Evolutionary conservation across 768 basidiomycete genomes (phyloP), one percentile per base, ranked within the genome.

Genomic region (Amanita subjunquillea): DNA sequence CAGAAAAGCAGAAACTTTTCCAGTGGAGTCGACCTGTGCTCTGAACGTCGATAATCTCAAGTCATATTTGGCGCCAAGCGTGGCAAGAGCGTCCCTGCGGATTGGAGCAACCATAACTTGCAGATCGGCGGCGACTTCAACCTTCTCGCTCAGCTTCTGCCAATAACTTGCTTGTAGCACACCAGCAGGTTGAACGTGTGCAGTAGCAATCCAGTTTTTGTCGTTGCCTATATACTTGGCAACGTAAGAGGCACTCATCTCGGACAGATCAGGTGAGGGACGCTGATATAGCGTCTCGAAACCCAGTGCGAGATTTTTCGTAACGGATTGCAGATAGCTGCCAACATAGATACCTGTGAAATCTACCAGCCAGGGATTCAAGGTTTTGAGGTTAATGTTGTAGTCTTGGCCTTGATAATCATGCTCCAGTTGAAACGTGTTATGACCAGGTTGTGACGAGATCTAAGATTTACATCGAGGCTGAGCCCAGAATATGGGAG

Each of bases 101-200:
- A 75, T 73, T 6, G 87, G 86, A 17, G 83, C 78, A 29, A 87
- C 86, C 51, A 93, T 74, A 38, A 94, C 67, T 64, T 91, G 84
- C 54, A 99, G 69, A 60, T 98, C 95, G 30, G 93, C 91, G 30
- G 91, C 95, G n/a, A 94, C 92, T 56, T 98, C 96, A 10, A 99
- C 87, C 69, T 95, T 92, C 53, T 95, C 91, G 66, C 86, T 86
- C 55, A 99, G 71, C 65, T 91, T 93, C 58, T 97, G 93, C 88
- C 91, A 96, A 68, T 98, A 99, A 7, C 91, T 94, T 27, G 93
- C 82, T 67, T 93, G 88, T 23, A 96, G 61, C 46, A 90, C 77
- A 22, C 94, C 91, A 13, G 81, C 74, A 13, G 85, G 78, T 65
- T 93, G 91, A 10, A 94, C 56, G 62, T 91, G 89, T 10, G 91